Base-by-base conservation (phyloP, 495 filamentous ascomycete genomes). In the Beverwykella pulmonaria region DNA sequence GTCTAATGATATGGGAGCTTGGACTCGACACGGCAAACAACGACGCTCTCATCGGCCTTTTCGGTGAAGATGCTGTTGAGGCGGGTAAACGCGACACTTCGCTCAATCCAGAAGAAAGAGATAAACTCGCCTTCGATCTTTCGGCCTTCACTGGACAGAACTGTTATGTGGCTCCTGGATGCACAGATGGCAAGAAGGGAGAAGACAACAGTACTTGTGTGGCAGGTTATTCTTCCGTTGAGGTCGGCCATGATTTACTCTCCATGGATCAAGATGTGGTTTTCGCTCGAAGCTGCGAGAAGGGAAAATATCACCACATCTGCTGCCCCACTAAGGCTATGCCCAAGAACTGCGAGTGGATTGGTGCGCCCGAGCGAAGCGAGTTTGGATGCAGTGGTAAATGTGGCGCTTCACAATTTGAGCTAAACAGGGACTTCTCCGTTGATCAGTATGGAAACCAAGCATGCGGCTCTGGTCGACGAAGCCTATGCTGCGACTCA, bases 1-100 rank as follows among this genome's bases (percentile, higher is more conserved):
- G 53, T 8, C 10, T 57, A 4, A 57, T 57, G 53, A 57, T 57
- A 34, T 57, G 53, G 53, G 53, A 23, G 12, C 27, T 57, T 27
- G 53, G 32, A 17, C 53, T 30, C 15, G 53, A 57, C 19, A 57
- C 53, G 3, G 10, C 26, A 14, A 29, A 34, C 53, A 30, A 30
- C 53, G 17, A 57, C 7, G 53, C 53, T 17, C 53, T 57, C 10
- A 30, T 29, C 17, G 53, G 27, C 2, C 53, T 57, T 10, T 25
- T 57, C 10, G 53, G 53, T 2, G 53, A 57, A 23, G 32, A 57
- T 19, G 26, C 17, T 39, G 32, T 57, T 12, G 53, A 57, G 19
- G 53, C 22, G 4, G 53, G 53, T 34, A 34, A 34, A 34, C 32
- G 32, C 32, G 32, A 34, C 12, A 34, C 32, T 34, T 30, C 32